Base-by-base conservation (phyloP, 2,329 filamentous ascomycete genomes). In the Fusarium pseudograminearum region DNA sequence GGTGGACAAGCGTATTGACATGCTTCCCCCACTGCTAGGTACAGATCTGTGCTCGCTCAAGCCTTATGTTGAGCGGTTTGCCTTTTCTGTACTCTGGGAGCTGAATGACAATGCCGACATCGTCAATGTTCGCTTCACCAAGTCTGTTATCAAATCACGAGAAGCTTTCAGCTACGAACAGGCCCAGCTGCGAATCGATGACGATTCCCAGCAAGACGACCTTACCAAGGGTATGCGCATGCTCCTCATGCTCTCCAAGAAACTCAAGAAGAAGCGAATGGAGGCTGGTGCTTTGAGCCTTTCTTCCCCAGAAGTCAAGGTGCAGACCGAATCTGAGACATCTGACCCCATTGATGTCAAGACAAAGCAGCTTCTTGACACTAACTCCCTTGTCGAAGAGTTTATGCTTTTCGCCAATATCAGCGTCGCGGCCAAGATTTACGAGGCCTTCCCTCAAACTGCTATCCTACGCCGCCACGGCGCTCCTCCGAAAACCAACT, bases 371-470 rank as follows among this genome's bases (percentile, higher is more conserved):
- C 89, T 94, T 53, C 89, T 99, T 38, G 94, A 96, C 76, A 99
- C 96, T 55, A 99, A 98, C 83, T 98, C 95, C 24, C 88, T 99
- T 7, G 97, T 99, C 30, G 96, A 99, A 78, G 96, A 99, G 78
- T 98, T 99, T 85, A 99, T 99, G 96, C 85, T 99, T 77, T 92
- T 98, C 78, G 97, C 96, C 84, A 99, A 99, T 82, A 94, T 93
- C 76, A 95, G 91, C 73, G 97, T 99, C 31, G 96, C 95, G 9
- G 87, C 90, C 71, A 95, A 93, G 79, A 97, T 97, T 77, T 93
- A 97, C 82, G 88, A 92, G 50, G 90, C 94, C 4, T 98, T 98
- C 81, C 95, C 96, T 0, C 95, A 99, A 80, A 98, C 94, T 0
- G 96, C 96, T 50, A 90, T 99, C 74, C 89, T 99, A 18, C 93